Evolutionary conservation across 1,284 basidiomycete genomes (phyloP), one percentile per base, ranked within the genome.

Genomic region (Anthracocystis setariae): DNA sequence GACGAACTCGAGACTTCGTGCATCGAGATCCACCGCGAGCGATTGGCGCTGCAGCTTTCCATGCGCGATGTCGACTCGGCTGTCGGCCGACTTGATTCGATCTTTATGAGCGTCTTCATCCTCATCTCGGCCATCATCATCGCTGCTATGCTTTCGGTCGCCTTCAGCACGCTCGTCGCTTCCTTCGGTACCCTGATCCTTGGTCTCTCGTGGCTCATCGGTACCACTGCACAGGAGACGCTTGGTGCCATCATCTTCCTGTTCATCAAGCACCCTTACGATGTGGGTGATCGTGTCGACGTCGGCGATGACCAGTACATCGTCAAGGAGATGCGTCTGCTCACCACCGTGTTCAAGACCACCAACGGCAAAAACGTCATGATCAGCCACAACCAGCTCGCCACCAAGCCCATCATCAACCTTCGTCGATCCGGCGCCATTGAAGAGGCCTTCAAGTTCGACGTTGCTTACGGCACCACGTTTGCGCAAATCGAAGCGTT

Each of bases 1-100:
- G 90, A 91, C 60, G 91, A 92, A 84, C 84, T 90, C 25, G 90
- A 92, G 81, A 86, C 90, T 84, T 88, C 91, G 15, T 90, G 91
- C 83, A 85, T 92, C 86, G 78, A 92, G 52, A 87, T 92, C 59
- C 92, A 94, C 82, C 88, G 91, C 29, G 93, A 95, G 78, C 89
- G 93, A 66, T 84, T 93, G 38, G 89, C 90, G 7, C 88, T 96
- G 53, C 90, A 92, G 69, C 89, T 90, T 76, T 92, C 90, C 12
- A 93, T 97, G 92, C 88, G 89, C 38, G 93, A 95, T 82, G 86
- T 95, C 52, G 93, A 96, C 83, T 92, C 91, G 61, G 93, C 76
- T 15, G 76, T 78, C 1, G 90, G 90, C 74, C 90, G 91, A 62
- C 72, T 74, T 40, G 60, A 75, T 57, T 82, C 84, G 50, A 85